Evolutionary conservation across 345 rosid genomes (phyloP), one percentile per base, ranked within the genome.

Genomic region (Streptanthus diversifolius): DNA sequence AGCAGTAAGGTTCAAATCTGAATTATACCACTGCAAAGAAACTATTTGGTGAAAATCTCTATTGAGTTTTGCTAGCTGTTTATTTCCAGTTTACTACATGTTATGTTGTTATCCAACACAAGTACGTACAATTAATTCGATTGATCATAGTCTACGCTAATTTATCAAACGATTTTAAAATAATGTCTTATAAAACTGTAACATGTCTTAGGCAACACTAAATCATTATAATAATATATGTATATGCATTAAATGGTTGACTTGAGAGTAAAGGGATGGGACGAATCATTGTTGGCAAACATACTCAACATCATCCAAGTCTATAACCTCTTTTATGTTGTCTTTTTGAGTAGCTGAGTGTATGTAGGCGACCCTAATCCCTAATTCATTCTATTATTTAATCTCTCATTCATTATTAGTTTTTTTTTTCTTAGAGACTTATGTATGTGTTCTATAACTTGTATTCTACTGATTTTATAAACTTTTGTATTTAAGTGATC

Each of bases 221-320:
- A 45, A 45, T 30, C 29, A 44, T 45, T 11, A 2, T 58, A 19
- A 1, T 35, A 18, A 58, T 18, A 12, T 13, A 25, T 39, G 53
- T 3, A 39, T 39, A 39, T 54, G n/a, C n/a, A n/a, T n/a, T n/a
- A 54, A 54, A 17, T 19, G n/a, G 63, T 68, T 68, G 72, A 55
- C 72, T 29, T 12, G 32, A 41, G n/a, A 51, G n/a, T n/a, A 51
- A 51, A 51, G 3, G 33, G 5, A 51, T 24, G 15, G 57, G 33
- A 51, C n/a, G 53, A 55, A 41, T 29, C 27, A 55, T 29, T 12
- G n/a, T 29, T 55, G 54, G 54, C 52, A 54, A 17, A 53, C 41
- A 29, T 13, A 54, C 30, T 17, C 29, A 40, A 17, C 13, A 21
- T 27, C 32, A 53, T 49, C 29, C 10, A 45, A 49, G 54, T 49